Evolutionary conservation across 2,329 filamentous ascomycete genomes (phyloP), one percentile per base, ranked within the genome.

Genomic region (Pyrenophora graminea): DNA sequence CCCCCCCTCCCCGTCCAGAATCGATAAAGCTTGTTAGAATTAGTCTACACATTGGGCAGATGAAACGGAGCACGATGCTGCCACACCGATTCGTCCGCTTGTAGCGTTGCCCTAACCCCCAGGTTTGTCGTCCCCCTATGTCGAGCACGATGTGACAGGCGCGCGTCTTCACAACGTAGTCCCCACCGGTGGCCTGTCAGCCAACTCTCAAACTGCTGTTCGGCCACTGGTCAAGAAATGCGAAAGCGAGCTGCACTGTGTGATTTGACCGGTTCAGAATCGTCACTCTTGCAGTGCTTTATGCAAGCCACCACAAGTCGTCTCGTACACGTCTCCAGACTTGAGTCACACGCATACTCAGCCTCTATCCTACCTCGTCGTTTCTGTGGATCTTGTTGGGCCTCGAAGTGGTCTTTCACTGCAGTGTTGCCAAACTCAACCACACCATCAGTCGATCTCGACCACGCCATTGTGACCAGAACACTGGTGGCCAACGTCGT

Each of bases 21-120:
- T 65, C 62, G 48, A 66, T 66, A 66, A 66, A 65, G 62, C 63
- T 66, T 66, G 60, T 62, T 61, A 23, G 58, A 34, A 42, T 54
- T 65, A 58, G 59, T 57, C 40, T 54, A 56, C 48, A 56, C 31
- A 45, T 39, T 36, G 39, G 43, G 54, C 48, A 54, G 50, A 44
- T 49, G 62, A 63, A 63, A 64, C 62, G 51, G 43, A 54, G 42
- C 43, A 42, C 39, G 46, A 44, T 34, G 42, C 45, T 53, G 48
- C 47, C 41, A 50, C 49, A 44, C 53, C 51, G 43, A 54, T 51
- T 47, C 43, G 39, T 17, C n/a, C 25, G 30, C 10, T 23, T 17
- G 19, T 53, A 51, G 54, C 49, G 51, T 34, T 36, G 51, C 51
- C 51, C 38, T 55, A 51, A 48, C 6, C 39, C 42, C 37, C 31